A percentile compares a stretch with the other conserved stretches of the same genome.
These are phyloP conservation scores for Penicillium robsamsonii DNA, from an alignment of 495 filamentous ascomycete species.

Conservation along the genomic window DNA sequence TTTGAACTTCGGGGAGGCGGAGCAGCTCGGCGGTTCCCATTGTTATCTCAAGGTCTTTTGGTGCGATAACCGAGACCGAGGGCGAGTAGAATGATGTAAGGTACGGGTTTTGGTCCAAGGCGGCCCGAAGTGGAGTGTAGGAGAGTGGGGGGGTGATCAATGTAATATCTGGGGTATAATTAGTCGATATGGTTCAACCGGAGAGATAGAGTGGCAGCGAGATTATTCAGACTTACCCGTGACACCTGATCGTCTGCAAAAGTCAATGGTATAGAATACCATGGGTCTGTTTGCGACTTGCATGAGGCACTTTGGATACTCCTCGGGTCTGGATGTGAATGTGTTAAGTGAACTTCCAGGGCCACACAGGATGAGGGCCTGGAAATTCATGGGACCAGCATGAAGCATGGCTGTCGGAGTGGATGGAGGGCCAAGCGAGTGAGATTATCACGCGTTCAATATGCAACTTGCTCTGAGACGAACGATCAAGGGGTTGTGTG, in stretches of 20 bases:
- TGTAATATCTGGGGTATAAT: slow-evolving; percentile 63
- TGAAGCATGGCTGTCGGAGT: background rate
- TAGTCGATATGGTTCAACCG: background rate
- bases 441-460: background rate
- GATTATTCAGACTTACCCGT: slow-evolving; percentile 52
- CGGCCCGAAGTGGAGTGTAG: slow-evolving; percentile 65
- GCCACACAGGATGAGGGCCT: slow-evolving; percentile 31
- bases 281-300: slow-evolving; percentile 93
- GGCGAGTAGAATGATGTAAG: slow-evolving; percentile 78
- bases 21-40: slow-evolving; percentile 90
- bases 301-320: slow-evolving; percentile 73
- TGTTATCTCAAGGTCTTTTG: slow-evolving; percentile 66
- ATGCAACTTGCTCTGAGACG: background rate
- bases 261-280: slow-evolving; percentile 93
- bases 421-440: background rate
- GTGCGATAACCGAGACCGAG: slow-evolving; percentile 70
- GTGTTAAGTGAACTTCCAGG: slow-evolving; percentile 87
- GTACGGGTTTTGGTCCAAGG: slow-evolving; percentile 80
- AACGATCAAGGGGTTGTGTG: background rate
- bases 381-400: background rate
- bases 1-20: slow-evolving; percentile 68
- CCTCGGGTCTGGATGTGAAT: slow-evolving; percentile 84
- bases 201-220: background rate
- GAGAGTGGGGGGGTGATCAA: slow-evolving; percentile 78
- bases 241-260: slow-evolving; percentile 80